Base-by-base conservation (phyloP, 768 basidiomycete species). In the Lactarius hatsudake region DNA sequence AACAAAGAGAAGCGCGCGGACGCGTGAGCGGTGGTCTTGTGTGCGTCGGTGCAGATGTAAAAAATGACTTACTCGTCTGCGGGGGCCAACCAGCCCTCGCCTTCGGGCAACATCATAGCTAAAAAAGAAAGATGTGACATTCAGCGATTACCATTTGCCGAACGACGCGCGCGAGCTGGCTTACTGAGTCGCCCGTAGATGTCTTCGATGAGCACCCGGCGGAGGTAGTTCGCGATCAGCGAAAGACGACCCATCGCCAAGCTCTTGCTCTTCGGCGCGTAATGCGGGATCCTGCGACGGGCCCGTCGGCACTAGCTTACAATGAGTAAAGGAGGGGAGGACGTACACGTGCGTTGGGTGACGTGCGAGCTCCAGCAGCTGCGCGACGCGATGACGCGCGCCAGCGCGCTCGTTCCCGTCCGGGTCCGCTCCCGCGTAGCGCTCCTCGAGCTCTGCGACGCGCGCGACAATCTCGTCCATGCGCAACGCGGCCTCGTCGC, bases 71-170 rank as follows among this genome's bases (percentile, higher is more conserved):
- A 85, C 84, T 86, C 83, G 65, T 87, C 86, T 2, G 81, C 81
- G n/a, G 81, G 79, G 0, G 81, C 82, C 7, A 82, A 67, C 86
- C 86, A 87, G 66, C 83, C 85, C 1, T 76, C 84, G 0, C 84
- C 86, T 67, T 86, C 85, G 0, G 86, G 87, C 77, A 87, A 87
- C 81, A 87, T 85, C 0, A 81, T 82, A 2, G 79, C 85, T 84
- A 45, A 20, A 60, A 45, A 5, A 60, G 43, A 5, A 42, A 59
- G n/a, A 5, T 40, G 7, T 28, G 60, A 51, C 13, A 26, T 6
- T 62, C 45, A 62, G 23, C 45, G 18, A 38, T 28, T 30, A 12
- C 32, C 8, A 7, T 26, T 45, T 38, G 30, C 3, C 51, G n/a
- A 8, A 3, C 42, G 15, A 67, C 20, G n/a, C n/a, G n/a, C n/a